Evolutionary conservation across 257 asterid genomes (phyloP).

Genomic region (Capsicum chinense): DNA sequence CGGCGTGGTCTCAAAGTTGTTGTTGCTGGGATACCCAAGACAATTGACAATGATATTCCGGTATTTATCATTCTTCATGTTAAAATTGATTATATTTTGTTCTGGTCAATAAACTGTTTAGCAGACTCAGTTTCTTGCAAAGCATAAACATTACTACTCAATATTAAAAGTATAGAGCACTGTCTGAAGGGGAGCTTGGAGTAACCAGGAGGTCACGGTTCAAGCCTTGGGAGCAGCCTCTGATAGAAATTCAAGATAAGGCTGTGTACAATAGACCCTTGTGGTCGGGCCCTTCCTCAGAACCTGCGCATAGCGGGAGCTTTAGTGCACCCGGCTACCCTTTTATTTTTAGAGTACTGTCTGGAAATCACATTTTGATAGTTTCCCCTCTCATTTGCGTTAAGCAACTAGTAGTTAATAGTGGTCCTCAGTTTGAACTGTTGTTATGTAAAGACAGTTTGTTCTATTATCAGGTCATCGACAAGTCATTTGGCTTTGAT

Average conservation of each 20-base stretch:
- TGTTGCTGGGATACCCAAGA: conserved; percentile 94
- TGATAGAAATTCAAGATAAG: too few species aligned
- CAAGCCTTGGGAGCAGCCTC: too few species aligned
- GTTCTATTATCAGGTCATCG: conserved; percentile 68
- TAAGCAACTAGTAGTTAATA: conserved; percentile 13
- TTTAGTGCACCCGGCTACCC: too few species aligned
- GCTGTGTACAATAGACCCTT: too few species aligned
- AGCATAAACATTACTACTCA: conserved; percentile 16
- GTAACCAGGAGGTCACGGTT: too few species aligned
- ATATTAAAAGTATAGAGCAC: background rate
- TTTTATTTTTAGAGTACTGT: background rate
- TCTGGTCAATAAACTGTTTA: background rate
- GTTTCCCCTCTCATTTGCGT: background rate
- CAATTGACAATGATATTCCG: conserved; percentile 97
- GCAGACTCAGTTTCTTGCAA: conserved; percentile 16
- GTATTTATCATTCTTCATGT: conserved; percentile 50
- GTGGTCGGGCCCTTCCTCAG: too few species aligned
- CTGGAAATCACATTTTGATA: conserved; percentile 2
- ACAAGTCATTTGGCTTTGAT: conserved; percentile 91
- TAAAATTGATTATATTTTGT: conserved; percentile 24
- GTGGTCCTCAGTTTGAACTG: conserved; percentile 14
- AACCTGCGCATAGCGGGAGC: too few species aligned
- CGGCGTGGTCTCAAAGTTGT: conserved; percentile 83
- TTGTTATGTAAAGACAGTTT: conserved; percentile 13
- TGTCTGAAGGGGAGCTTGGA: background rate